Base-by-base conservation (phyloP, 1,284 basidiomycete genomes). In the Fomitopsis palustris region DNA sequence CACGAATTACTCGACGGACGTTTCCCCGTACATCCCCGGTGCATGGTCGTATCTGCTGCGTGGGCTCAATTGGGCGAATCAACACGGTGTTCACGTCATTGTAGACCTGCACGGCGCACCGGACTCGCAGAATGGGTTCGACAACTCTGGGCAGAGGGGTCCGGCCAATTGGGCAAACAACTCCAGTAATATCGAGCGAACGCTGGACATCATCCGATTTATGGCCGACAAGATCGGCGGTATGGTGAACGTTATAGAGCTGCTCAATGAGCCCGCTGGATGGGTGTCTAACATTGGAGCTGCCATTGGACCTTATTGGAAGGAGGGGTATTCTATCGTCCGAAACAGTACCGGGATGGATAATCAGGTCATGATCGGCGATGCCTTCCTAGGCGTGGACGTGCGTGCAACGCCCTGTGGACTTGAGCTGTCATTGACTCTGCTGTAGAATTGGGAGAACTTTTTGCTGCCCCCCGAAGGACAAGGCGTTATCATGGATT, bases 71-170 rank as follows among this genome's bases (percentile, higher is more conserved):
- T 90, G 87, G 88, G 88, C 88, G 1, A 76, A 77, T 55, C 74
- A 78, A 41, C 74, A 87, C 63, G 73, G 72, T 10, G 66, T 91
- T 17, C 80, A 84, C 62, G 83, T 87, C 62, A 85, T 90, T 60
- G 68, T 92, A 53, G 91, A 93, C 72, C 75, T 93, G 19, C 86
- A 88, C 64, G 86, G 85, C 29, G 86, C 86, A 0, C 86, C 85
- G 0, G 86, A 85, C 23, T 86, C 84, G 37, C 86, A 89, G 69
- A 90, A 90, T 63, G 87, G 87, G 1, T 93, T 86, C 71, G 93
- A 95, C 74, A 94, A 94, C 74, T 92, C 89, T 14, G 94, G 94
- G 5, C 87, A 88, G 62, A 78, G 84, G n/a, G 77, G 78, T 16
- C 74, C 77, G 51, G 84, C 88, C 9, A 71, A 78, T 53, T 95